phyloP scores from a whole-genome alignment of 192 early-diverging fungal species.

The Podila verticillata region DNA sequence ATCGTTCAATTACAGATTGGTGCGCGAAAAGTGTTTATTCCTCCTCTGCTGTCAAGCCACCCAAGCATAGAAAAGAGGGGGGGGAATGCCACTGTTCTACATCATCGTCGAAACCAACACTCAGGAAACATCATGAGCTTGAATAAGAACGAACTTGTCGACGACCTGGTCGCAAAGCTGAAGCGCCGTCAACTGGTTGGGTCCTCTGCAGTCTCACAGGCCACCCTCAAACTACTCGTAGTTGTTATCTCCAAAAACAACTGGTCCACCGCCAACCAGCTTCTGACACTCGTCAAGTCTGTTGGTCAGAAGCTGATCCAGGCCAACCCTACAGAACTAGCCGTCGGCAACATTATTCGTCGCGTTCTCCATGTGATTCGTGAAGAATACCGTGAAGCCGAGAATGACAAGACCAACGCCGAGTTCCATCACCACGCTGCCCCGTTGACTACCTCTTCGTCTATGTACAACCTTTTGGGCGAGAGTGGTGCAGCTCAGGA shows the following conservation, averaged over 20 bases:
- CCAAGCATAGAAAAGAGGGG: background rate
- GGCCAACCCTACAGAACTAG: conserved; percentile 89
- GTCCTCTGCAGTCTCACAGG: conserved; percentile 72
- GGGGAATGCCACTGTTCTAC: background rate
- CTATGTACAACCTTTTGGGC: conserved; percentile 73
- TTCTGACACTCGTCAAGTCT: conserved; percentile 71
- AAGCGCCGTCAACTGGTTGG: conserved; percentile 74
- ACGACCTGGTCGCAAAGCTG: conserved; percentile 63
- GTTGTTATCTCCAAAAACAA: conserved; percentile 80
- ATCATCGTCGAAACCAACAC: background rate
- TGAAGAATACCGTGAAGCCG: conserved; percentile 66
- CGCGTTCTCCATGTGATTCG: conserved; percentile 86
- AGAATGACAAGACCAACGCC: conserved; percentile 21
- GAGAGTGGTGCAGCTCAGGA: conserved; percentile 55
- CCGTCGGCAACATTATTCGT: conserved; percentile 87
- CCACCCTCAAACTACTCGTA: conserved; percentile 79
- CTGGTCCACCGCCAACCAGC: conserved; percentile 71
- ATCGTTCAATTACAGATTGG: background rate
- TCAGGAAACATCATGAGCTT: conserved; percentile 19
- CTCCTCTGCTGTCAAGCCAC: background rate
- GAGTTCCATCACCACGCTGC: conserved; percentile 36
- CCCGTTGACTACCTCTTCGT: conserved; percentile 54
- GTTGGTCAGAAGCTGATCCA: conserved; percentile 72
- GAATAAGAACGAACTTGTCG: conserved; percentile 55
- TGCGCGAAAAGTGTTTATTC: no score